Percentiles rank a stretch among this genome's conserved stretches.
These are phyloP conservation scores for Botryosphaeria dothidea DNA, from an alignment of 2,329 filamentous ascomycete species.

Conservation along the genomic window DNA sequence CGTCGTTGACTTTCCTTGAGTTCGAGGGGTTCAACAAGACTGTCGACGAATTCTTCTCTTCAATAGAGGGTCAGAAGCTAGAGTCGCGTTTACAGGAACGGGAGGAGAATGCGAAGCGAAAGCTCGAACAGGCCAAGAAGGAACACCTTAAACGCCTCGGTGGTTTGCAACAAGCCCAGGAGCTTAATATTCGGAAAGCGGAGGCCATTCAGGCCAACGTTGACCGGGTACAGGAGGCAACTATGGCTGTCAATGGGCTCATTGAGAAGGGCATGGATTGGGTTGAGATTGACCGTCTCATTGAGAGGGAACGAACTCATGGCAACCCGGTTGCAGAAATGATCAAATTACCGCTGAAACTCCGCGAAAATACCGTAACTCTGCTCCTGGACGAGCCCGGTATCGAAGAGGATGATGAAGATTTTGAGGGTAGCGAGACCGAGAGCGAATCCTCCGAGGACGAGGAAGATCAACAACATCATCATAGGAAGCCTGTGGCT, in stretches of 20 bases:
- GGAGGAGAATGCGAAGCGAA: conserved; percentile 77
- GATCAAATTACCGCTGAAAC: conserved; percentile 83
- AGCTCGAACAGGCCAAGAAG: conserved; percentile 78
- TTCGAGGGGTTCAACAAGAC: conserved; percentile 89
- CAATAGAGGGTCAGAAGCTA: conserved; percentile 88
- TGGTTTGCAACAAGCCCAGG: conserved; percentile 77
- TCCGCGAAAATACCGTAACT: conserved; percentile 87
- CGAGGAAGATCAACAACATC: conserved; percentile 46
- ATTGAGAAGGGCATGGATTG: conserved; percentile 96
- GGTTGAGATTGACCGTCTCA: conserved; percentile 84
- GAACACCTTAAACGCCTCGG: conserved; percentile 86
- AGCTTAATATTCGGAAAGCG: conserved; percentile 83
- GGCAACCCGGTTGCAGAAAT: conserved; percentile 83
- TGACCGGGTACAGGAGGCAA: conserved; percentile 88
- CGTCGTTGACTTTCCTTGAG: conserved; percentile 67
- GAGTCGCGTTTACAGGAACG: conserved; percentile 80
- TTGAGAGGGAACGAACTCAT: conserved; percentile 80
- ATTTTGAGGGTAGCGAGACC: conserved; percentile 62
- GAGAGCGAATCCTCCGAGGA: conserved; percentile 37
- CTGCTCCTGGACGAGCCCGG: conserved; percentile 73
- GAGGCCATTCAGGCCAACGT: conserved; percentile 88
- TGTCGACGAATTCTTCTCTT: conserved; percentile 96
- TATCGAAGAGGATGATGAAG: conserved; percentile 62
- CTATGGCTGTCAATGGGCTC: conserved; percentile 89
- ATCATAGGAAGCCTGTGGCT: conserved; percentile 22